Evolutionary conservation across 345 rosid genomes (phyloP).

Genomic region (Viola odorata): DNA sequence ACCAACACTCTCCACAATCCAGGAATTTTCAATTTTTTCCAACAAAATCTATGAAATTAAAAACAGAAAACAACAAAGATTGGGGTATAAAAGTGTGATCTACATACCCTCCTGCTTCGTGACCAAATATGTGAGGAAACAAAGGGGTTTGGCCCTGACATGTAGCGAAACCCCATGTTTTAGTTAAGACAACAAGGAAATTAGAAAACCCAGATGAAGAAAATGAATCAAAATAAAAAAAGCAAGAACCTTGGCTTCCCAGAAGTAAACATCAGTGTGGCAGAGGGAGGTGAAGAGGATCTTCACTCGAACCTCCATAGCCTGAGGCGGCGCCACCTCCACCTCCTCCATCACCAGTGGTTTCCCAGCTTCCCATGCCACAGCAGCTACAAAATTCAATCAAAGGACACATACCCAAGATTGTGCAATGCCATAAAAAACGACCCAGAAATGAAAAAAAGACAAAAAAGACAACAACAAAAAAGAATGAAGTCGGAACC

Average conservation of each 20-base stretch:
- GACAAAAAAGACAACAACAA: neutral
- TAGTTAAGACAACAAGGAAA: neutral
- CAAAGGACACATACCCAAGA: neutral
- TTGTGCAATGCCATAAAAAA: neutral
- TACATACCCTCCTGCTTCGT: conserved; percentile 17
- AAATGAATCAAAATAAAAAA: neutral
- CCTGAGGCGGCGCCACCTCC: conserved; percentile 53
- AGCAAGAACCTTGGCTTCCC: conserved; percentile 42
- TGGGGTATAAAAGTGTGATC: neutral
- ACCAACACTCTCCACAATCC: conserved; percentile 44
- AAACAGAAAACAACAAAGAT: neutral
- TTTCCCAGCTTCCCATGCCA: conserved; percentile 59
- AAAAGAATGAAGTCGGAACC: conserved; percentile 15
- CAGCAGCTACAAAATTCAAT: conserved; percentile 31
- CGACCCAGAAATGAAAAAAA: neutral
- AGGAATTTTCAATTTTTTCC: too few species aligned
- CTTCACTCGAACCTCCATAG: conserved; percentile 40
- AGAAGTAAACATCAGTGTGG: conserved; percentile 51
- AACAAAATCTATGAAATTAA: too few species aligned
- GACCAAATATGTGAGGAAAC: conserved; percentile 20
- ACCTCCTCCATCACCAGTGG: conserved; percentile 46
- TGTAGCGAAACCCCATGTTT: neutral
- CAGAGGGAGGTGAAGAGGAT: conserved; percentile 36
- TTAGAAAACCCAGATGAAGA: neutral
- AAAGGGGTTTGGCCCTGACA: conserved; percentile 16